Base-by-base conservation (phyloP, 2,329 filamentous ascomycete species). In the Fusarium protoensiforme region DNA sequence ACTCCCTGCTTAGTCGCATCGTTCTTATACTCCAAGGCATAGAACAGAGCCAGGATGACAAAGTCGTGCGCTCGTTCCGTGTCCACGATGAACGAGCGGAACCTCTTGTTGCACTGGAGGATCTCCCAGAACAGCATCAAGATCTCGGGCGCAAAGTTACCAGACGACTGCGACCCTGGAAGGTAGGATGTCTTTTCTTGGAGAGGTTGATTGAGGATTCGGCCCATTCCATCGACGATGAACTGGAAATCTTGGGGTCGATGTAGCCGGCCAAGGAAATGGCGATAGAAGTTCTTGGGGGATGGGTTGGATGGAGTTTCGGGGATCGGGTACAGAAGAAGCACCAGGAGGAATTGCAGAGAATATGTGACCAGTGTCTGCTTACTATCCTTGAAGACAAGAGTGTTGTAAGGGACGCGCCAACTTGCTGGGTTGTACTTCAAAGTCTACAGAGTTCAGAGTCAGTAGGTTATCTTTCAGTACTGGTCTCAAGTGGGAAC, bases 101-200 rank as follows among this genome's bases (percentile, higher is more conserved):
- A 99, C 67, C 96, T 90, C 84, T 98, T 98, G 84, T 99, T 99
- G 87, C 96, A 98, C 82, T 99, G 96, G 6, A 96, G 91, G 39
- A 94, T 91, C 84, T 99, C 96, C 96, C 96, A 99, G 80, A 98
- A 98, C 3, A 99, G 87, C 89, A 98, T 96, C 64, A 98, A 92
- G 85, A 97, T 97, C 83, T 99, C 96, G 2, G 96, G 95, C 0
- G 95, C 94, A 88, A 96, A 97, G 79, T 94, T 94, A 61, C 94
- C 86, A 0, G 93, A 90, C 56, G 92, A 90, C 77, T 97, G 94
- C 41, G 92, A 92, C 6, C 95, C 94, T 1, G 96, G 95, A 2
- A 98, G 90, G 81, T 98, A 98, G 1, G 95, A 96, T 13, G 90
- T 90, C 67, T 94, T 97, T 48, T 94, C 92, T 83, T 97, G 94